These are phyloP conservation scores for Orbilia blumenaviensis DNA, from an alignment of 2,329 filamentous ascomycete genomes.

Conservation along the genomic window DNA sequence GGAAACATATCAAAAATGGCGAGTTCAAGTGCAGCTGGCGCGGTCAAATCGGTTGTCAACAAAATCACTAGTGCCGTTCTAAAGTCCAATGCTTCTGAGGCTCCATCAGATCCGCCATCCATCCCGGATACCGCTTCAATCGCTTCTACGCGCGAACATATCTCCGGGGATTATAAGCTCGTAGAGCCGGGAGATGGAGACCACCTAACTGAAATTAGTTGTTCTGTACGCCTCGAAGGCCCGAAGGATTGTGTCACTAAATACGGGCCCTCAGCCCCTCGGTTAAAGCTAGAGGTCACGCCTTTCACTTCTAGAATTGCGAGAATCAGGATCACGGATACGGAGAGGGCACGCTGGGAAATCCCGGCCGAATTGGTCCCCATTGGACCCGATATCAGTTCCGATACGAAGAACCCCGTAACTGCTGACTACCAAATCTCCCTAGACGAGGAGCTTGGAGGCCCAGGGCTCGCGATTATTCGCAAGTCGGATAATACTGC, in stretches of 20 bases:
- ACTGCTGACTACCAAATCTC: not conserved
- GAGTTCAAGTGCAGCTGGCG: not conserved
- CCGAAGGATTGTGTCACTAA: slow-evolving; percentile 16
- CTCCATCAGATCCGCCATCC: too few relatives aligned
- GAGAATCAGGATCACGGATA: slow-evolving; percentile 37
- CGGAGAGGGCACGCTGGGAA: slow-evolving; percentile 23
- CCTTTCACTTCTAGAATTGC: slow-evolving; percentile 19
- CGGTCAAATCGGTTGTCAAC: not conserved
- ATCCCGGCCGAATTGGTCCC: slow-evolving; percentile 25
- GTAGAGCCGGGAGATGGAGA: not conserved
- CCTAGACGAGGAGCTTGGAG: not conserved
- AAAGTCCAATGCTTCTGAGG: not conserved
- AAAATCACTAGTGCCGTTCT: not conserved
- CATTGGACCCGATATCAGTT: slow-evolving; percentile 12
- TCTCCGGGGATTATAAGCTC: slow-evolving; percentile 12
- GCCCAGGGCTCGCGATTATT: slow-evolving; percentile 29
- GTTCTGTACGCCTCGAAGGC: not conserved
- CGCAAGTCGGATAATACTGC: slow-evolving; percentile 14
- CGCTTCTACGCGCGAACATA: slow-evolving; percentile 5
- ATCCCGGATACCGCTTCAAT: not conserved
- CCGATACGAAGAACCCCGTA: not conserved
- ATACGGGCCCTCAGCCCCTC: slow-evolving; percentile 18
- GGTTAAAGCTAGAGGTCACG: slow-evolving; percentile 27
- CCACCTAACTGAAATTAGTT: not conserved
- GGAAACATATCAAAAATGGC: slow-evolving; percentile 3